These are phyloP conservation scores for Lodderomyces margitis DNA, from an alignment of 1,139 yeast genomes.

Conservation along the genomic window DNA sequence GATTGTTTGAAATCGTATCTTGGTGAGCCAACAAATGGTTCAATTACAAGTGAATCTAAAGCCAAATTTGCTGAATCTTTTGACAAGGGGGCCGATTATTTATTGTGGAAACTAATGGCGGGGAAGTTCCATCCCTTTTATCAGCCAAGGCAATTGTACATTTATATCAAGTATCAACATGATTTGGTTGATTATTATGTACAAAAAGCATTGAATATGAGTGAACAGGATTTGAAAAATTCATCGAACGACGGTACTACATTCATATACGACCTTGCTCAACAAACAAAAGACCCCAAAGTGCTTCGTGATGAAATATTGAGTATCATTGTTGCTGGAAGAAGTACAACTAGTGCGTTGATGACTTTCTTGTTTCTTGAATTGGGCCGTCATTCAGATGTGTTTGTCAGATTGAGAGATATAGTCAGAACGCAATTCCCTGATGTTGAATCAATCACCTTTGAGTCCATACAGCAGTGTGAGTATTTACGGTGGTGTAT, in stretches of 20 bases:
- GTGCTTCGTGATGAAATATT: constrained; percentile 29
- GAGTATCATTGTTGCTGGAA: constrained; percentile 33
- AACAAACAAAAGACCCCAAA: constrained; percentile 25
- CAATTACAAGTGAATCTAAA: constrained; percentile 5
- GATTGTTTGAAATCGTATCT: constrained; percentile 26
- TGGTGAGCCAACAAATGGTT: constrained; percentile 8
- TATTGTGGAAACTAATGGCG: constrained; percentile 26
- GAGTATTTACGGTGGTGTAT: constrained; percentile 44
- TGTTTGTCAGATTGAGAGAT: constrained; percentile 23
- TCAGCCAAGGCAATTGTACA: background rate
- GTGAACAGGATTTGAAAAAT: constrained; percentile 22
- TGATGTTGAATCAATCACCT: constrained; percentile 29
- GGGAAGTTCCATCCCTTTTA: constrained; percentile 11
- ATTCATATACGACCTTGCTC: constrained; percentile 29
- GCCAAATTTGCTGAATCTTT: constrained; percentile 18
- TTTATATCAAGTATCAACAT: constrained; percentile 20
- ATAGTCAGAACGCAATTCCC: constrained; percentile 24
- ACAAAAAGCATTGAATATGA: constrained; percentile 25
- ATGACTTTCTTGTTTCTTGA: constrained; percentile 26
- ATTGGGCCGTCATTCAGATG: constrained; percentile 23
- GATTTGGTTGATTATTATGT: constrained; percentile 27
- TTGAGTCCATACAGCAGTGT: constrained; percentile 46
- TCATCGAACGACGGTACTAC: constrained; percentile 19
- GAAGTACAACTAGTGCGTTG: constrained; percentile 35
- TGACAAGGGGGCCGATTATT: constrained; percentile 19